These are phyloP conservation scores for Colletotrichum gigasporum DNA, from an alignment of 2,329 filamentous ascomycete genomes.

Conservation along the genomic window DNA sequence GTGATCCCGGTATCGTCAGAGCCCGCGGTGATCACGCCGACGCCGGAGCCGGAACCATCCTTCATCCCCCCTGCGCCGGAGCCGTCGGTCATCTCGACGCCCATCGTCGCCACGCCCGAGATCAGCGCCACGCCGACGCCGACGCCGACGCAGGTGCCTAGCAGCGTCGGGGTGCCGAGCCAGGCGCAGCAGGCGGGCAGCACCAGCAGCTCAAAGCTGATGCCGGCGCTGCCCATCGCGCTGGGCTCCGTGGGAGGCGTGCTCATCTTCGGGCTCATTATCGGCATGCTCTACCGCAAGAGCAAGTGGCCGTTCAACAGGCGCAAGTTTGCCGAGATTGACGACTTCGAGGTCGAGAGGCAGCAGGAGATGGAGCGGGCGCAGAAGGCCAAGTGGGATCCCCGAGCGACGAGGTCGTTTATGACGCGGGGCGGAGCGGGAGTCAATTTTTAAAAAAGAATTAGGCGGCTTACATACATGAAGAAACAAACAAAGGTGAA, in stretches of 20 bases:
- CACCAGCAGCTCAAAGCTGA: slow-evolving; percentile 14
- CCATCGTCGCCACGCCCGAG: background rate
- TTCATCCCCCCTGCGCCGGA: background rate
- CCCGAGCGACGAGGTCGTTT: slow-evolving; percentile 15
- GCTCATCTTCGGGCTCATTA: slow-evolving; percentile 22
- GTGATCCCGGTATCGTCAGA: no score
- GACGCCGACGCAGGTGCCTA: slow-evolving; percentile 1
- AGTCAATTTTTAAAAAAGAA: slow-evolving; percentile 18
- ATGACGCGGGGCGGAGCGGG: background rate
- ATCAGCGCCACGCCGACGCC: background rate
- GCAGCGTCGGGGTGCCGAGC: slow-evolving; percentile 15
- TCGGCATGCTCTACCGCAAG: slow-evolving; percentile 30
- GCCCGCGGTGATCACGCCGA: background rate
- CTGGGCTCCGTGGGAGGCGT: slow-evolving; percentile 30
- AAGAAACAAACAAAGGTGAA: background rate
- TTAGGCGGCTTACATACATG: background rate
- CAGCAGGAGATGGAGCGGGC: slow-evolving; percentile 26
- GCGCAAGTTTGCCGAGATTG: slow-evolving; percentile 18
- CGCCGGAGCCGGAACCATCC: background rate
- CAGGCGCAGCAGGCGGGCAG: slow-evolving; percentile 8
- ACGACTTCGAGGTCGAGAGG: slow-evolving; percentile 26
- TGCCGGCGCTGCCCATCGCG: slow-evolving; percentile 33
- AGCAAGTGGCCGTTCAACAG: slow-evolving; percentile 22
- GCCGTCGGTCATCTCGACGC: background rate
- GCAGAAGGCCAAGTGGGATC: slow-evolving; percentile 32